Evolutionary conservation across 768 basidiomycete species (phyloP).

Genomic region (Auriculariales sp.): DNA sequence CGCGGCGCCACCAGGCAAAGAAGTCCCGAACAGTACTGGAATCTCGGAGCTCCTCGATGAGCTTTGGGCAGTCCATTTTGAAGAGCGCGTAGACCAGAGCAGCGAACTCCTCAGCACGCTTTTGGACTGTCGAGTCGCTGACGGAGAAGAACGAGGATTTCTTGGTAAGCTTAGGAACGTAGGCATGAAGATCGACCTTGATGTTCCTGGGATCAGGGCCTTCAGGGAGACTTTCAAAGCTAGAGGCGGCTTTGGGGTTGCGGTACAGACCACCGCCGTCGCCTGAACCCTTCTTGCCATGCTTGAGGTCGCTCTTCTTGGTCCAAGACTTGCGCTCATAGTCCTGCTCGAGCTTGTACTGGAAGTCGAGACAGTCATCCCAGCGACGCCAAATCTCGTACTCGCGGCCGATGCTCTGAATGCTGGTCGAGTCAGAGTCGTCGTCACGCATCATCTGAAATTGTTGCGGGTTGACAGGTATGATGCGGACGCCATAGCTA

Average conservation of each 20-base stretch:
- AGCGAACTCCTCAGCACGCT: slow-evolving; percentile 45
- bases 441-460: slow-evolving; percentile 8
- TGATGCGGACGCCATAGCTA: slow-evolving; percentile 50
- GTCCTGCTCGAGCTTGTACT: slow-evolving; percentile 51
- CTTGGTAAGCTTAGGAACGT: slow-evolving; percentile 54
- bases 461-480: slow-evolving; percentile 19
- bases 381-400: slow-evolving; percentile 70
- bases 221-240: slow-evolving; percentile 73
- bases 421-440: slow-evolving; percentile 13
- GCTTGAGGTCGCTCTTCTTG: slow-evolving; percentile 50
- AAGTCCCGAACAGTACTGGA: slow-evolving; percentile 52
- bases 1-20: slow-evolving; percentile 65
- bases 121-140: slow-evolving; percentile 48
- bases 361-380: slow-evolving; percentile 74
- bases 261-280: slow-evolving; percentile 27
- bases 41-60: slow-evolving; percentile 50
- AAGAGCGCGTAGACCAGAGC: slow-evolving; percentile 47
- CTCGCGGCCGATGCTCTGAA: slow-evolving; percentile 21
- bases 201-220: slow-evolving; percentile 69
- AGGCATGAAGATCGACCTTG: slow-evolving; percentile 49
- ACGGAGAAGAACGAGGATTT: slow-evolving; percentile 61
- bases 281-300: slow-evolving; percentile 59
- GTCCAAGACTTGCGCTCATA: slow-evolving; percentile 47
- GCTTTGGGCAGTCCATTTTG: slow-evolving; percentile 42
- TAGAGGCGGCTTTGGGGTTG: slow-evolving; percentile 43